These are phyloP conservation scores for Debaryomycetaceae sp. DNA, from an alignment of 1,139 yeast genomes.

Conservation along the genomic window DNA sequence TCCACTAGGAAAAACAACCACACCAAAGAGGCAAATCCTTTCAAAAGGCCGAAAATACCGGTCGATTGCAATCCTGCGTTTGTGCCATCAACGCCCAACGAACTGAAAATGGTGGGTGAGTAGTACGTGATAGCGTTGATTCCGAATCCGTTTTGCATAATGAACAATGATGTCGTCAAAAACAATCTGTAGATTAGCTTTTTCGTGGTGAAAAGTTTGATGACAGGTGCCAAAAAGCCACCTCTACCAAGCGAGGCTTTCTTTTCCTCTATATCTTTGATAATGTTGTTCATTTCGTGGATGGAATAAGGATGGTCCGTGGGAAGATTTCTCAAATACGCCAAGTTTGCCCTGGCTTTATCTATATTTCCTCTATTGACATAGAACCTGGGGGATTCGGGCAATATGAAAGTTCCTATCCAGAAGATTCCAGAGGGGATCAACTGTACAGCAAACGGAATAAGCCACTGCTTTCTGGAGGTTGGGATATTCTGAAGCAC, in stretches of 20 bases:
- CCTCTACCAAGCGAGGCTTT: slow-evolving; percentile 14
- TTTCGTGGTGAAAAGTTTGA: slow-evolving; percentile 17
- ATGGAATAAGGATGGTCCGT: slow-evolving; percentile 22
- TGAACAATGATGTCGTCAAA: slow-evolving; percentile 25
- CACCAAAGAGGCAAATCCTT: slow-evolving; percentile 39
- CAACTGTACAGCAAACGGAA: slow-evolving; percentile 39
- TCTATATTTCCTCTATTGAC: slow-evolving; percentile 31
- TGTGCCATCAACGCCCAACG: slow-evolving; percentile 27
- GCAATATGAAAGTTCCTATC: slow-evolving; percentile 34
- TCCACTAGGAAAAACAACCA: slow-evolving; percentile 49
- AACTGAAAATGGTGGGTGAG: slow-evolving; percentile 30
- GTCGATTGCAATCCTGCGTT: slow-evolving; percentile 51
- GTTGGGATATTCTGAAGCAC: slow-evolving; percentile 19
- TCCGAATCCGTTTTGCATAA: slow-evolving; percentile 33
- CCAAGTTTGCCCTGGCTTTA: slow-evolving; percentile 31
- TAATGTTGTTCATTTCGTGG: slow-evolving; percentile 22
- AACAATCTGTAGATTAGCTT: slow-evolving; percentile 23
- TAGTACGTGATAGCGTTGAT: slow-evolving; percentile 34
- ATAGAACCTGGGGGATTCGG: slow-evolving; percentile 50
- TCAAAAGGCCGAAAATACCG: slow-evolving; percentile 55
- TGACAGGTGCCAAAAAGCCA: slow-evolving; percentile 26
- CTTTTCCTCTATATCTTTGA: slow-evolving; percentile 19
- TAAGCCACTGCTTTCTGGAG: slow-evolving; percentile 28
- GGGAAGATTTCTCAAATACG: slow-evolving; percentile 23
- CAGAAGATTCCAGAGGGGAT: slow-evolving; percentile 42